phyloP scores from a whole-genome alignment of 2,329 filamentous ascomycete species.

The Pseudodiploospora longispora region DNA sequence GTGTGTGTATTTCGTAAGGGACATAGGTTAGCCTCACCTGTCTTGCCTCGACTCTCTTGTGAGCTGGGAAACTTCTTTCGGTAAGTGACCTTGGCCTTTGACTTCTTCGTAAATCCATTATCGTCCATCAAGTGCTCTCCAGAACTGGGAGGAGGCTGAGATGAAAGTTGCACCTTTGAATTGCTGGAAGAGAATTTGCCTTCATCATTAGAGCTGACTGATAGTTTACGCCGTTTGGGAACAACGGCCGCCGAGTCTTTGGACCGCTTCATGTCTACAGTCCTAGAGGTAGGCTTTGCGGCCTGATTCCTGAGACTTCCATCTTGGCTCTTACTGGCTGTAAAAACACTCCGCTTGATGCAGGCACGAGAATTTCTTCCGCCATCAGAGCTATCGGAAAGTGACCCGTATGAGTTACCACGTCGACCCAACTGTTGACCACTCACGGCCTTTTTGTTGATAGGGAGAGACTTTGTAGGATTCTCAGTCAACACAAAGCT shows the following conservation, averaged over 20 bases:
- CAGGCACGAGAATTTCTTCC: conserved; percentile 17
- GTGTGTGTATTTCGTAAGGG: background rate
- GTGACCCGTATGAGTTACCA: background rate
- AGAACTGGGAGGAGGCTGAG: conserved; percentile 9
- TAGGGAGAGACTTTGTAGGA: background rate
- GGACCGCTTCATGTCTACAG: background rate
- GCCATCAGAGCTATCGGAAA: conserved; percentile 19
- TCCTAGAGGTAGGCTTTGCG: background rate
- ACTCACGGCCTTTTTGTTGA: too few species aligned
- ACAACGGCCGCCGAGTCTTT: background rate
- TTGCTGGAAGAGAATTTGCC: background rate
- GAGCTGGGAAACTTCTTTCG: conserved; percentile 13
- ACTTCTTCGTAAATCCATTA: conserved; percentile 16
- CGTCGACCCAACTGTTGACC: too few species aligned
- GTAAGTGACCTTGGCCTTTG: conserved; percentile 17
- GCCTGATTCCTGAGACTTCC: background rate
- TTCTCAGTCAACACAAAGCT: background rate
- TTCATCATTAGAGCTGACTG: conserved; percentile 8
- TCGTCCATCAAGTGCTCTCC: conserved; percentile 15
- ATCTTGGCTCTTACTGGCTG: too few species aligned
- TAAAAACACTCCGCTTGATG: conserved; percentile 28
- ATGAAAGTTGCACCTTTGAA: background rate
- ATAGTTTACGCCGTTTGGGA: conserved; percentile 7
- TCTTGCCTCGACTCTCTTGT: conserved; percentile 9
- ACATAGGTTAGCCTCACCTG: conserved; percentile 1